phyloP scores from a whole-genome alignment of 768 basidiomycete species.

The Crassisporium funariophilum region DNA sequence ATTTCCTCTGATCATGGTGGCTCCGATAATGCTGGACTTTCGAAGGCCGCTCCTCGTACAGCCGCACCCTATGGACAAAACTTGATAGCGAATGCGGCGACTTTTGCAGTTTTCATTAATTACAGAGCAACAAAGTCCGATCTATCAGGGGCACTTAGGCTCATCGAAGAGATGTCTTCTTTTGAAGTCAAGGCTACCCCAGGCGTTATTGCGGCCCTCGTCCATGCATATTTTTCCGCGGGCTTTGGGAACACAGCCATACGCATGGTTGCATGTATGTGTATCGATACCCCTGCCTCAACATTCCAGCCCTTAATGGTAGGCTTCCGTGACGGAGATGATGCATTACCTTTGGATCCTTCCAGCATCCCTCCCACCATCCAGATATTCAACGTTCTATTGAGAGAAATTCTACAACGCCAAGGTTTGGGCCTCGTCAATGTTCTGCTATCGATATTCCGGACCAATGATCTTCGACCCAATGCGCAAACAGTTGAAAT shows the following conservation, averaged over 20 bases:
- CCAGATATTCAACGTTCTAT: conserved; percentile 62
- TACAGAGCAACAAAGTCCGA: conserved; percentile 48
- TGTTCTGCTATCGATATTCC: conserved; percentile 58
- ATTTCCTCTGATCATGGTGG: conserved; percentile 10
- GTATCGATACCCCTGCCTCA: conserved; percentile 31
- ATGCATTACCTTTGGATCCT: conserved; percentile 19
- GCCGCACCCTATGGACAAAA: conserved; percentile 3
- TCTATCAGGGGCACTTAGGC: conserved; percentile 44
- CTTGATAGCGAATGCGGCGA: conserved; percentile 53
- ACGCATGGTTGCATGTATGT: conserved; percentile 49
- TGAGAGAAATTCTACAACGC: conserved; percentile 49
- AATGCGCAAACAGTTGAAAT: conserved; percentile 58
- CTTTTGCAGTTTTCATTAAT: conserved; percentile 66
- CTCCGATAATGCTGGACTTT: background rate
- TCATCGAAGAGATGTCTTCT: conserved; percentile 50
- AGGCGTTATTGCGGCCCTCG: conserved; percentile 51
- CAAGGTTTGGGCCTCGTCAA: conserved; percentile 52
- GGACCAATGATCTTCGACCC: conserved; percentile 46
- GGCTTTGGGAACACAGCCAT: conserved; percentile 53
- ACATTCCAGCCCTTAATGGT: conserved; percentile 29
- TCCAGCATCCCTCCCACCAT: conserved; percentile 38
- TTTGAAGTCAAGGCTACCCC: conserved; percentile 47
- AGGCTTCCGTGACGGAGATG: conserved; percentile 3
- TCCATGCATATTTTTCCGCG: conserved; percentile 54
- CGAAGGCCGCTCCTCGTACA: background rate